Evolutionary conservation across 805 yeast genomes (phyloP), one percentile per base, ranked within the genome.

Genomic region (Cyberlindnera galapagoensis): DNA sequence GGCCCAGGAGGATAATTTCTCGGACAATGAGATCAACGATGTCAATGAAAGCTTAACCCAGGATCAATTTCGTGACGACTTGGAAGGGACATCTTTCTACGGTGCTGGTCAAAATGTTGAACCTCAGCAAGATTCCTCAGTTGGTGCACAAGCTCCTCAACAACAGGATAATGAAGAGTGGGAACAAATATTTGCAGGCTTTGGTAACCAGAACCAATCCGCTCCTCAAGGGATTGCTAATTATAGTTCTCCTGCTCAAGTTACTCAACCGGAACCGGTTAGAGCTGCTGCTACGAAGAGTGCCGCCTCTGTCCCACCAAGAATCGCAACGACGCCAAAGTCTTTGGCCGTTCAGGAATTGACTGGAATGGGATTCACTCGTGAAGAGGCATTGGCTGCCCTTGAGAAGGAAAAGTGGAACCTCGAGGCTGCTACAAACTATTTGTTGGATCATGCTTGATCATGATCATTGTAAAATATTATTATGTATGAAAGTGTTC

Each of bases 181-280:
- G 97, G 95, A 87, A 50, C 88, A 85, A 59, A 69, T 87, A 17
- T 87, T 87, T 62, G 90, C 94, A 4, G 95, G 94, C 0, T 82
- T 84, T 53, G 88, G 90, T 12, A 80, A 80, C 42, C 66, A 56
- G 43, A 59, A 56, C 22, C 25, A 17, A 8, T 11, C 19, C 5
- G 19, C 9, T 11, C 19, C n/a, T n/a, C n/a, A n/a, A n/a, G 33
- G 46, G 11, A 42, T 24, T 24, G n/a, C n/a, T n/a, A n/a, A n/a
- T n/a, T n/a, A n/a, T n/a, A n/a, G n/a, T n/a, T n/a, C n/a, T 9
- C 9, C 42, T 9, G 15, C 16, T 9, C 18, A 28, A 9, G n/a
- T 27, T 9, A 6, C 17, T 10, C 37, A 31, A 11, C 37, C 31
- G 21, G 35, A 35, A 16, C 22, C 31, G 9, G 24, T 35, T 13